phyloP scores from a whole-genome alignment of 2,329 filamentous ascomycete species.

The Mollisiaceae sp. region DNA sequence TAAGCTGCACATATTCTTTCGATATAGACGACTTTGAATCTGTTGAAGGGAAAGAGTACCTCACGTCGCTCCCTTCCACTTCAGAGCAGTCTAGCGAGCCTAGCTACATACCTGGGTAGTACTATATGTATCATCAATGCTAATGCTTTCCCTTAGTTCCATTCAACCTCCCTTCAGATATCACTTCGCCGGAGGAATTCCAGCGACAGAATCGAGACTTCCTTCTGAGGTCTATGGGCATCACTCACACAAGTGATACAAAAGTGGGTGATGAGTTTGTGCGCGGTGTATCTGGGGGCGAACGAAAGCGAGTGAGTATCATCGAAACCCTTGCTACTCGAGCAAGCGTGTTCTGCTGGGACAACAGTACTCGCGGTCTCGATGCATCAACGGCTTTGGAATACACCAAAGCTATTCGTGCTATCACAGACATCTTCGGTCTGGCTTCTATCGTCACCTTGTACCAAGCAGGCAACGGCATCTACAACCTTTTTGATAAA shows the following conservation, averaged over 20 bases:
- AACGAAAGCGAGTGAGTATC: slow-evolving; percentile 65
- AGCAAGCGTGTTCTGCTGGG: slow-evolving; percentile 64
- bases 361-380: slow-evolving; percentile 69
- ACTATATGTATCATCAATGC: background rate
- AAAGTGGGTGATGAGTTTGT: slow-evolving; percentile 64
- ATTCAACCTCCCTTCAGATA: slow-evolving; percentile 51
- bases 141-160: slow-evolving; percentile 18
- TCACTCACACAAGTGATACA: slow-evolving; percentile 60
- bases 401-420: slow-evolving; percentile 64
- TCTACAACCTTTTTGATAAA: slow-evolving; percentile 74
- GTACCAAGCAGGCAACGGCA: slow-evolving; percentile 73
- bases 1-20: slow-evolving; percentile 45
- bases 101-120: no score
- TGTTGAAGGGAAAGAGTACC: background rate
- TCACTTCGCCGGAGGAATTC: slow-evolving; percentile 50
- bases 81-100: background rate
- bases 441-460: slow-evolving; percentile 66
- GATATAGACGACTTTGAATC: background rate
- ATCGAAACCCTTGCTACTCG: slow-evolving; percentile 50
- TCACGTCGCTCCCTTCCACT: background rate
- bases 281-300: slow-evolving; percentile 65
- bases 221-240: slow-evolving; percentile 46
- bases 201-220: slow-evolving; percentile 44
- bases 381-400: slow-evolving; percentile 73
- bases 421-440: slow-evolving; percentile 66